Base-by-base conservation (phyloP, 2,329 filamentous ascomycete genomes). In the Dactylellina leptospora region DNA sequence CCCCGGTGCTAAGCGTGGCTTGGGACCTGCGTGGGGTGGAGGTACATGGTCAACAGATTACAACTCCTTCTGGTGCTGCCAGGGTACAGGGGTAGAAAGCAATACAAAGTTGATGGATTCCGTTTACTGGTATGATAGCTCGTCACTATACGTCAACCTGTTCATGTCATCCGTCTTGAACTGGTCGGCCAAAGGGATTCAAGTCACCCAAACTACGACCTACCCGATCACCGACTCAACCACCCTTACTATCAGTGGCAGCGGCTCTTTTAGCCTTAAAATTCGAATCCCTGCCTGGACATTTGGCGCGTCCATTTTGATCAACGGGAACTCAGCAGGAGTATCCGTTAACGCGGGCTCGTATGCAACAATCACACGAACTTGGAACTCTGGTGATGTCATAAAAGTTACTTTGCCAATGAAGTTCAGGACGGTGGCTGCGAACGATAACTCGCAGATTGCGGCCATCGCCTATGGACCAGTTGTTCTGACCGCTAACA, bases 21-120 rank as follows among this genome's bases (percentile, higher is more conserved):
- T 85, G 3, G 84, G 84, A 0, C 83, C 84, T 20, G 83, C 82
- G 0, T 84, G 82, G 84, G 83, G 84, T 5, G 83, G 84, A 0
- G 83, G 84, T 22, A 85, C 82, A 0, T 85, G 83, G 82, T 83
- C 82, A 44, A 85, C 84, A 0, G 83, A 85, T 71, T 83, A 85
- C 74, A 78, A 82, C 51, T 83, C 82, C 0, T 83, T 84, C 76
- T 85, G 84, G 84, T 85, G 83, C 76, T 85, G 83, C 59, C 82
- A 85, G 74, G 83, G 82, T 0, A 84, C 83, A 0, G 82, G 80
- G 0, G 64, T 85, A 1, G 84, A 85, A 78, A 84, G 82, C 0
- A 85, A 85, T 74, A 85, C 84, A 0, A 85, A 84, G 75, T 76
- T 84, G 9, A 82, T 81, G 78, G 84, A 85, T 74, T 84, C 83